phyloP scores from a whole-genome alignment of 176 grass and related monocot genomes.

The Cymbopogon citratus region DNA sequence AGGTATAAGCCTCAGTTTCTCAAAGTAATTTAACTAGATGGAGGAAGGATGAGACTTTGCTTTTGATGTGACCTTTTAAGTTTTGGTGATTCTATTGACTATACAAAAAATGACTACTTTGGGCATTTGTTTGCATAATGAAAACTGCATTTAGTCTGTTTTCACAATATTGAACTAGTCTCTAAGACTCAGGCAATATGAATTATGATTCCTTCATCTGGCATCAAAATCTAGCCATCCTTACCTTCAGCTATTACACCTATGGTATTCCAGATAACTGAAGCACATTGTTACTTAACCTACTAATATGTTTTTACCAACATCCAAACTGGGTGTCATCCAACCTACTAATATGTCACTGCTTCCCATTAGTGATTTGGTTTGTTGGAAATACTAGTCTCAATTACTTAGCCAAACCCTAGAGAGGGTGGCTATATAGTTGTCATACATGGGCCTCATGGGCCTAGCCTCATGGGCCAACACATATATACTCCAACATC shows the following conservation, averaged over 20 bases:
- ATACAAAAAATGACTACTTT: not conserved
- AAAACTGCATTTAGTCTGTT: slow-evolving; percentile 2
- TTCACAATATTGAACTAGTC: not conserved
- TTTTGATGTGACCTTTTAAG: slow-evolving; percentile 12
- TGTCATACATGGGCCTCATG: too few relatives aligned
- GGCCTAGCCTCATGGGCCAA: too few relatives aligned
- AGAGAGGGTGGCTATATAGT: too few relatives aligned
- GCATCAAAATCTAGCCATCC: not conserved
- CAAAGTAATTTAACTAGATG: slow-evolving; percentile 10
- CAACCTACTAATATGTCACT: not conserved
- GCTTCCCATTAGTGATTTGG: not conserved
- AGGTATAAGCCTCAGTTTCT: not conserved
- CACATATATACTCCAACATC: too few relatives aligned
- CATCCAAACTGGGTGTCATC: not conserved
- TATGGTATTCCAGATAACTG: not conserved
- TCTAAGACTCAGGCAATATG: not conserved
- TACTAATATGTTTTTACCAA: not conserved
- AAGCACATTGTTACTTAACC: not conserved
- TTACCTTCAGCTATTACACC: not conserved
- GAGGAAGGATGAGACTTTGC: not conserved
- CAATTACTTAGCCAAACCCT: too few relatives aligned
- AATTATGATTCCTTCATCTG: slow-evolving; percentile 6
- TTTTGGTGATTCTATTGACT: not conserved
- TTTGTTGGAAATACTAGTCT: too few relatives aligned
- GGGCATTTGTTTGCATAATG: not conserved